Evolutionary conservation across 2,329 filamentous ascomycete species (phyloP).

Genomic region (Phaeophleospora eucalypticola): DNA sequence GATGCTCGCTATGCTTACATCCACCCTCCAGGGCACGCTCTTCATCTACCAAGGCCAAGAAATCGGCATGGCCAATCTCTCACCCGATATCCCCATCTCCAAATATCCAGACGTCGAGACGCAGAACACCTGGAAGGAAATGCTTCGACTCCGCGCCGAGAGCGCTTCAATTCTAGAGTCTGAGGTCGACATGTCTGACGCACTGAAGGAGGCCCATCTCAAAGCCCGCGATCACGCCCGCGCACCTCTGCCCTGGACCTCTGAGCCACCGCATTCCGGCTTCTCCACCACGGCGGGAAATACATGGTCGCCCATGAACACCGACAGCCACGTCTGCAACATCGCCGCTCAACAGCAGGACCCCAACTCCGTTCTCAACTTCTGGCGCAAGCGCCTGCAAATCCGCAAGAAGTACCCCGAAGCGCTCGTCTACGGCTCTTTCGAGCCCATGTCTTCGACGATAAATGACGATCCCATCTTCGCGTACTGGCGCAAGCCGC

Average conservation of each 20-base stretch:
- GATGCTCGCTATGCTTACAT: conserved; percentile 55
- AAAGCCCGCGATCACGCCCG: conserved; percentile 66
- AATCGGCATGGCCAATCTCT: conserved; percentile 61
- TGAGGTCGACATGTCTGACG: conserved; percentile 32
- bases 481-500: conserved; percentile 15
- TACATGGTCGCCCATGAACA: conserved; percentile 24
- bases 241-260: conserved; percentile 27
- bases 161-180: not conserved
- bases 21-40: conserved; percentile 56
- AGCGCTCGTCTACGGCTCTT: conserved; percentile 17
- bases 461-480: conserved; percentile 14
- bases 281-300: conserved; percentile 43
- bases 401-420: conserved; percentile 13
- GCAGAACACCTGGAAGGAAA: conserved; percentile 12
- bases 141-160: not conserved
- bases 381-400: conserved; percentile 17
- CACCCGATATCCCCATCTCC: conserved; percentile 54
- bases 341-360: conserved; percentile 11
- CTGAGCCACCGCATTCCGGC: conserved; percentile 48
- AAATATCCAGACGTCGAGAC: conserved; percentile 64
- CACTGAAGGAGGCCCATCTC: conserved; percentile 50
- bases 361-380: conserved; percentile 12
- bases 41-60: conserved; percentile 67
- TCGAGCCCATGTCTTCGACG: conserved; percentile 11
- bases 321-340: conserved; percentile 16